These are phyloP conservation scores for Gossypium australe DNA, from an alignment of 345 rosid genomes.

Conservation along the genomic window DNA sequence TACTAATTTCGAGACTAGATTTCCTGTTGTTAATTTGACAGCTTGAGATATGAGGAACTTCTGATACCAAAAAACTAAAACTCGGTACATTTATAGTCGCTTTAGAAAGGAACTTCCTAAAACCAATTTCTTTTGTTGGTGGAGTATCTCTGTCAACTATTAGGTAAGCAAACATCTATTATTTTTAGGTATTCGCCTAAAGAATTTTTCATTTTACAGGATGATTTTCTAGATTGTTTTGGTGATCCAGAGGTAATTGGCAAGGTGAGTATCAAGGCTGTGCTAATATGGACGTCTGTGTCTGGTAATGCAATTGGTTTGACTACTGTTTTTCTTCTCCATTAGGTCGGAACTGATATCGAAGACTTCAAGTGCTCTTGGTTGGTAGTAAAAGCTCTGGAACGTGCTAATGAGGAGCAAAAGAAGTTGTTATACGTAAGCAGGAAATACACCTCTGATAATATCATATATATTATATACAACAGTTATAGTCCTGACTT, in stretches of 20 bases:
- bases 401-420: slow-evolving; percentile 54
- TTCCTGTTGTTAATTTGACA: neutral
- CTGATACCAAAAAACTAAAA: neutral
- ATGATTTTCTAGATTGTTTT: slow-evolving; percentile 80
- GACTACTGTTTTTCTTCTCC: neutral
- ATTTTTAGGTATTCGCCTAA: neutral
- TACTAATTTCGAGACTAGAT: neutral
- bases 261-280: slow-evolving; percentile 36
- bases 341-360: slow-evolving; percentile 79
- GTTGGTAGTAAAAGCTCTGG: slow-evolving; percentile 84
- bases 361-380: slow-evolving; percentile 89
- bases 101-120: neutral
- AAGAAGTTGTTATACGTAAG: slow-evolving; percentile 55
- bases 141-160: neutral
- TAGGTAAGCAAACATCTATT: neutral
- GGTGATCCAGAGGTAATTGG: slow-evolving; percentile 71
- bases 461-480: neutral
- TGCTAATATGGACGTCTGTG: neutral
- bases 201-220: slow-evolving; percentile 27
- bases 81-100: neutral
- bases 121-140: neutral
- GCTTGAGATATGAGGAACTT: neutral
- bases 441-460: neutral
- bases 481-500: neutral
- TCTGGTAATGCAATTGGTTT: neutral